Conservation (phyloP, 768 basidiomycete genomes). For the Hericium rajendrae region DNA sequence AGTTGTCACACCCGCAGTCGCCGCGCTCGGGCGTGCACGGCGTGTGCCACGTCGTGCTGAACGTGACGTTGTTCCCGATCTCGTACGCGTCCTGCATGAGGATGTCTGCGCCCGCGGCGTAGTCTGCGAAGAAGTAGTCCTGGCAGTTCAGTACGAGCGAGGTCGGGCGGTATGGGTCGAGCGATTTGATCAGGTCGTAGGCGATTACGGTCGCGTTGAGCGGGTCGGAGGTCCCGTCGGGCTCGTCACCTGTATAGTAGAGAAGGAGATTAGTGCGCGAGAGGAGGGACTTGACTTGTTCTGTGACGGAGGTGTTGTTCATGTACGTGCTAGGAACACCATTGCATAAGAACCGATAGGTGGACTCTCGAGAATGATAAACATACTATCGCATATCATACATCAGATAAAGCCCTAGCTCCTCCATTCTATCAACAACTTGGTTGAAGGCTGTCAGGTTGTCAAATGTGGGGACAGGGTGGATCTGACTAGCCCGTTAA, state of each 20-base stretch:
- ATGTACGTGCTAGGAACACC: slow-evolving; percentile 41
- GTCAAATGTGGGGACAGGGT: slow-evolving; percentile 59
- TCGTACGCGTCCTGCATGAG: slow-evolving; percentile 60
- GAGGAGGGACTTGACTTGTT: slow-evolving; percentile 63
- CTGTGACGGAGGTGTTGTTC: slow-evolving; percentile 50
- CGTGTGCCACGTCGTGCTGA: slow-evolving; percentile 51
- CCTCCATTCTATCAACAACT: slow-evolving; percentile 64
- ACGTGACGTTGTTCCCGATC: slow-evolving; percentile 51
- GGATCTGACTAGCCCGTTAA: slow-evolving; percentile 33
- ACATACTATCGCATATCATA: slow-evolving; percentile 67
- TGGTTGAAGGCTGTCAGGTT: slow-evolving; percentile 46
- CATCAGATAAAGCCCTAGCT: slow-evolving; percentile 63
- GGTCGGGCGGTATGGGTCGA: slow-evolving; percentile 52
- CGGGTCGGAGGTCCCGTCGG: slow-evolving; percentile 59
- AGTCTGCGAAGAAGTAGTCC: slow-evolving; percentile 53
- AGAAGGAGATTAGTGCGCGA: slow-evolving; percentile 57
- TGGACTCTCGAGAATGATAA: not conserved
- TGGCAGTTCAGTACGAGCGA: slow-evolving; percentile 46
- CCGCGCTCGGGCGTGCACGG: slow-evolving; percentile 57
- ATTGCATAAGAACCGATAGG: not conserved
- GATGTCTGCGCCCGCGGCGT: slow-evolving; percentile 58
- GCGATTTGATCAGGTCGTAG: slow-evolving; percentile 35
- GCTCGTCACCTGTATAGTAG: slow-evolving; percentile 72
- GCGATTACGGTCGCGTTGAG: slow-evolving; percentile 43
- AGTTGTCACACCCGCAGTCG: slow-evolving; percentile 67